phyloP scores from a whole-genome alignment of 1,139 yeast genomes.

The Hyphopichia burtonii region DNA sequence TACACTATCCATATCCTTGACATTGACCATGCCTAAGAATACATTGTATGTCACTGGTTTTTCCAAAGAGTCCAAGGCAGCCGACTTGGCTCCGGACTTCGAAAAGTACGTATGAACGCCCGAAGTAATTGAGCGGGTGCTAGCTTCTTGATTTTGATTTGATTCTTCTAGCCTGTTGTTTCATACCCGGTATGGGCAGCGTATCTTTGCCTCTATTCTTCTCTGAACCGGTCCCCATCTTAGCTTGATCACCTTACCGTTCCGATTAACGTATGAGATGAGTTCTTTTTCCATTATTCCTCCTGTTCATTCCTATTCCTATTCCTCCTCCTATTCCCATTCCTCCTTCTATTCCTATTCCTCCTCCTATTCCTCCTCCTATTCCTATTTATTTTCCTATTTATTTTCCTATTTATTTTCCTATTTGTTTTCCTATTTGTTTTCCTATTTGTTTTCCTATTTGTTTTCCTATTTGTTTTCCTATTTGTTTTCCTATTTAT shows the following conservation, averaged over 20 bases:
- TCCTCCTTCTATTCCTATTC: constrained; percentile 7
- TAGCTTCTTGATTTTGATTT: background rate
- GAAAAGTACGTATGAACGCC: constrained; percentile 53
- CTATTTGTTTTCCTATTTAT: constrained; percentile 3
- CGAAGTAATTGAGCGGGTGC: too few species aligned
- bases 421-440: constrained; percentile 6
- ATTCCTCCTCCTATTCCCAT: background rate
- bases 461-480: constrained; percentile 6
- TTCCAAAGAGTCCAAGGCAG: constrained; percentile 57
- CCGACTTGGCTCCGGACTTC: constrained; percentile 65
- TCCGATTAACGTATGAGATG: background rate
- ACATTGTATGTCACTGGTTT: constrained; percentile 67
- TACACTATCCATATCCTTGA: too few species aligned
- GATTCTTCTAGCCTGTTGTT: background rate
- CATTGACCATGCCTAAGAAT: constrained; percentile 45
- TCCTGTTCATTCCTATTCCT: constrained; percentile 2
- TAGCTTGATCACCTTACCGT: constrained; percentile 1
- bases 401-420: constrained; percentile 3
- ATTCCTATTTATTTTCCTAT: constrained; percentile 4
- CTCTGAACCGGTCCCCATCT: too few species aligned
- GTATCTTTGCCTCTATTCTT: too few species aligned
- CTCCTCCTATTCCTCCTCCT: constrained; percentile 1
- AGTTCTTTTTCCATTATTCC: background rate
- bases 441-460: constrained; percentile 5
- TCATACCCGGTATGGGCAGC: too few species aligned